These are phyloP conservation scores for Epipyxis sp. DNA, from an alignment of 108 stramenopile species.

Conservation along the genomic window DNA sequence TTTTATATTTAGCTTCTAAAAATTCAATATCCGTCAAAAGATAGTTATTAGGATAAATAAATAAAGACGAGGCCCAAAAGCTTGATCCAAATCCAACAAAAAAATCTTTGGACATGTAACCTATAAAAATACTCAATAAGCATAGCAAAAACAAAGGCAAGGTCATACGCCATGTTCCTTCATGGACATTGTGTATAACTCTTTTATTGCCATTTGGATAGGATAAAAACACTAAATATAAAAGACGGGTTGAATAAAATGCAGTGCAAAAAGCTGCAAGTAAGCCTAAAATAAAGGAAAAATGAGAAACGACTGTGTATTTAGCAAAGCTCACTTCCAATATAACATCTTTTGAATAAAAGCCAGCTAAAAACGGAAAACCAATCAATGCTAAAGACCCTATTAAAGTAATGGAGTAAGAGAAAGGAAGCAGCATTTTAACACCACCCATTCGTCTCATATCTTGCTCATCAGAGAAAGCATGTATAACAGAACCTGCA, in stretches of 20 bases:
- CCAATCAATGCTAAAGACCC: conserved; percentile 48
- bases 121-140: conserved; percentile 11
- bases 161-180: conserved; percentile 28
- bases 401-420: conserved; percentile 44
- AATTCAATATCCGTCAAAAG: conserved; percentile 21
- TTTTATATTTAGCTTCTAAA: conserved; percentile 28
- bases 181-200: conserved; percentile 36
- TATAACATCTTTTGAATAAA: conserved; percentile 57
- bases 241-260: conserved; percentile 51
- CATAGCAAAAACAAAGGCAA: conserved; percentile 15
- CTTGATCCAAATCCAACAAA: conserved; percentile 27
- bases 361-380: conserved; percentile 53
- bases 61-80: conserved; percentile 21
- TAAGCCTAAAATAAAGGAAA: conserved; percentile 43
- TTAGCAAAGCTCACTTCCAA: conserved; percentile 37
- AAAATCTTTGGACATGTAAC: conserved; percentile 25
- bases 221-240: conserved; percentile 50
- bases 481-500: conserved; percentile 54
- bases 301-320: conserved; percentile 39
- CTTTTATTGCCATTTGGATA: conserved; percentile 45
- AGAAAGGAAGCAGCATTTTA: conserved; percentile 44
- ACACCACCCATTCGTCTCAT: conserved; percentile 55
- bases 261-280: conserved; percentile 51
- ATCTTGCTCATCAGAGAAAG: conserved; percentile 53
- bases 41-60: conserved; percentile 25